A percentile compares a stretch with the other conserved stretches of the same genome.
These are phyloP conservation scores for Candida ulmi DNA, from an alignment of 805 yeast genomes.

Conservation along the genomic window DNA sequence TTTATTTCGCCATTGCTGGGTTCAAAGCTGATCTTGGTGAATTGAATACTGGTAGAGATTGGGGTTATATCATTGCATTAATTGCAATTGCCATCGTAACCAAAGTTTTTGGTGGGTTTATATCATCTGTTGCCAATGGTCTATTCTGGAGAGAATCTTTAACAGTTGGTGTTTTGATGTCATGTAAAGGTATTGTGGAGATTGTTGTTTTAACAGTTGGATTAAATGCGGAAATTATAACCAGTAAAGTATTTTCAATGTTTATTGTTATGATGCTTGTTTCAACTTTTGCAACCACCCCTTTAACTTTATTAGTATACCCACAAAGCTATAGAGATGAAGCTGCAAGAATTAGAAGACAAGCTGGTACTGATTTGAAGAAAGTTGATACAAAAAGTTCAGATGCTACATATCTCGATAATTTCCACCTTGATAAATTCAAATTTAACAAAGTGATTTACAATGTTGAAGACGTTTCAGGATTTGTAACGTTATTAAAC, in stretches of 20 bases:
- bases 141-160: conserved; percentile 68
- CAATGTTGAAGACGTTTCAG: conserved; percentile 20
- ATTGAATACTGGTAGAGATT: conserved; percentile 58
- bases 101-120: conserved; percentile 60
- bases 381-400: conserved; percentile 4
- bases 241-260: conserved; percentile 67
- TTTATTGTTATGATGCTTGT: conserved; percentile 78
- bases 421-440: conserved; percentile 5
- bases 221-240: conserved; percentile 61
- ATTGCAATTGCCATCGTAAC: conserved; percentile 63
- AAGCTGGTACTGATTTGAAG: conserved; percentile 25
- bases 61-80: conserved; percentile 73
- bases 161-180: conserved; percentile 77
- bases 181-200: conserved; percentile 86
- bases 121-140: conserved; percentile 58
- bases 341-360: conserved; percentile 27
- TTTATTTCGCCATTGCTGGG: conserved; percentile 78
- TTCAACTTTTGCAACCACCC: conserved; percentile 76
- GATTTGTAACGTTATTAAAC: conserved; percentile 18
- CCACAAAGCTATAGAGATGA: conserved; percentile 57
- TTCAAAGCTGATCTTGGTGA: conserved; percentile 62
- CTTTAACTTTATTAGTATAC: conserved; percentile 55
- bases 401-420: conserved; percentile 8
- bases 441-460: conserved; percentile 16
- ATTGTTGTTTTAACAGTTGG: conserved; percentile 76